Evolutionary conservation across 345 rosid genomes (phyloP).

Genomic region (Salix brachista): DNA sequence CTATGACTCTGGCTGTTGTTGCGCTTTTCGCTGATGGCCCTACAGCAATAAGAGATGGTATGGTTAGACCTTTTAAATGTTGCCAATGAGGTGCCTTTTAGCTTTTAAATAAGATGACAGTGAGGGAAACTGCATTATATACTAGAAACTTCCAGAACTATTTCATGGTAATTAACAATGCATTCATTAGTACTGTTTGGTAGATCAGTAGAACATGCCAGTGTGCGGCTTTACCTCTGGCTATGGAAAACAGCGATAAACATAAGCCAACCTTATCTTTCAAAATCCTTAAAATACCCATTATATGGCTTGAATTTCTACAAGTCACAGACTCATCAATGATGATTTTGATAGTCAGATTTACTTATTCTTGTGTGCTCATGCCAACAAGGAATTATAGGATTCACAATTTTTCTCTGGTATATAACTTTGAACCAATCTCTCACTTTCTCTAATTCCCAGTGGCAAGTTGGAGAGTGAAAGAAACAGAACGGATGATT

Average conservation of each 20-base stretch:
- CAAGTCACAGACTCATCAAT: neutral
- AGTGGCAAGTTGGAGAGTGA: constrained; percentile 99
- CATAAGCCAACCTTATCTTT: neutral
- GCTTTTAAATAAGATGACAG: neutral
- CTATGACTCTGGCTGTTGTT: constrained; percentile 95
- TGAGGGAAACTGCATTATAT: neutral
- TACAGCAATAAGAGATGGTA: constrained; percentile 95
- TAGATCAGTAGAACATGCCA: neutral
- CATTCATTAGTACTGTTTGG: neutral
- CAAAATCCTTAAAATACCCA: neutral
- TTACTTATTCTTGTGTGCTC: neutral
- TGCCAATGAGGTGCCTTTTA: neutral
- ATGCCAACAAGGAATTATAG: neutral
- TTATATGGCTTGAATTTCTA: neutral
- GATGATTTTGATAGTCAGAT: neutral
- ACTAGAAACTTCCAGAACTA: neutral
- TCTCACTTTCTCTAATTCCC: constrained; percentile 2
- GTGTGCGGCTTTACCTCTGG: neutral
- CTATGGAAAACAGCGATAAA: neutral
- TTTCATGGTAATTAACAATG: neutral
- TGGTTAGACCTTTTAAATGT: neutral
- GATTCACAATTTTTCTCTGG: neutral
- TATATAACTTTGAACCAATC: neutral
- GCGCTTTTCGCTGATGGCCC: constrained; percentile 94
- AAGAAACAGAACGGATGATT: constrained; percentile 95